Base-by-base conservation (phyloP, 2,329 filamentous ascomycete genomes). In the Trichoderma sp. region DNA sequence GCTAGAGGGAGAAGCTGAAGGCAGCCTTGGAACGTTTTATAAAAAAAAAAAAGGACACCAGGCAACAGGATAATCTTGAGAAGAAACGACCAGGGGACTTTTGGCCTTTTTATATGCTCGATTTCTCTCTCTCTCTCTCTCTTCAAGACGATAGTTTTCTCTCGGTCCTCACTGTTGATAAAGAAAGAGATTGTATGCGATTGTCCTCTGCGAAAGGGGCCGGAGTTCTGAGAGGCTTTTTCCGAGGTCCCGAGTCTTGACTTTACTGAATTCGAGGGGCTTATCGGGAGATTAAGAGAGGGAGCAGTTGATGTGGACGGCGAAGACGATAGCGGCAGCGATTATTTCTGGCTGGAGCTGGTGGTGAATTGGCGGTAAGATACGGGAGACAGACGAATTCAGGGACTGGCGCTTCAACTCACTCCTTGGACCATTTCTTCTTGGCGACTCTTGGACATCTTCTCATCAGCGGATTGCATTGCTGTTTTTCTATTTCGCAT, bases 1-100 rank as follows among this genome's bases (percentile, higher is more conserved):
- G 6, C 54, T 56, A 18, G 10, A 28, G n/a, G 39, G 26, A 18
- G 13, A 34, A 59, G 64, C 64, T 59, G 64, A 66, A 59, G 60
- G 64, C 64, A 51, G 37, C 39, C 64, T 55, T 51, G 54, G 30
- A 28, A 30, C 39, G 39, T 43, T 43, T 11, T 26, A 18, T 21
- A 18, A 37, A 43, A 55, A 56, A 54, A 54, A n/a, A n/a, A 37
- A 32, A 46, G 28, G 18, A 6, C 64, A 59, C 34, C 64, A 66
- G 64, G 64, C 64, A 66, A 59, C 64, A 59, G 54, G 55, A 66
- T 66, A 56, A 66, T 55, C 14, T 32, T 28, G 64, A 66, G 18
- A 34, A 13, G 10, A 11, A 3, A 11, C 54, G 21, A 66, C n/a
- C 28, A 54, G 51, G 37, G 46, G 21, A 8, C 16, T 32, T 30